These are phyloP conservation scores for Phanerodontia chrysosporium DNA, from an alignment of 768 basidiomycete genomes.

Conservation along the genomic window DNA sequence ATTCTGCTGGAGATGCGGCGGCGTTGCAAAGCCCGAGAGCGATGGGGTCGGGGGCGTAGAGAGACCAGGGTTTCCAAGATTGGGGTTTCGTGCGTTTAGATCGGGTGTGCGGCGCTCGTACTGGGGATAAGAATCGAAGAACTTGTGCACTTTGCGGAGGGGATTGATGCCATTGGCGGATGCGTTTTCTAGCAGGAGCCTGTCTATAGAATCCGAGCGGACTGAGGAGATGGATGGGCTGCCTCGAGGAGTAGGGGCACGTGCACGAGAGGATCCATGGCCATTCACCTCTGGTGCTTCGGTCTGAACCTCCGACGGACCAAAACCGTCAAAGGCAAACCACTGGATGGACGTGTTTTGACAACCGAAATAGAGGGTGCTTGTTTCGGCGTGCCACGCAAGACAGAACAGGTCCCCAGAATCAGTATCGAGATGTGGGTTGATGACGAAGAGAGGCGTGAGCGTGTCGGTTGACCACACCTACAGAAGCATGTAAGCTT, in stretches of 20 bases:
- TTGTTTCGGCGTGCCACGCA: conserved; percentile 64
- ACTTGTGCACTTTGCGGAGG: conserved; percentile 66
- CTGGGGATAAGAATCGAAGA: conserved; percentile 87
- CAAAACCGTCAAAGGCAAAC: conserved; percentile 51
- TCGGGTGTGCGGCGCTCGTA: conserved; percentile 67
- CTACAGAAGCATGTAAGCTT: conserved; percentile 34
- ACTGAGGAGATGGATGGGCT: not conserved
- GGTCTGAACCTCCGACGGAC: not conserved
- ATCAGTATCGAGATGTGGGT: conserved; percentile 73
- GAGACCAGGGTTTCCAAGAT: conserved; percentile 12
- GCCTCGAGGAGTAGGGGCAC: not conserved
- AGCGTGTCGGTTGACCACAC: conserved; percentile 79
- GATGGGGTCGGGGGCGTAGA: conserved; percentile 19
- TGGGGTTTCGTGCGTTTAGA: conserved; percentile 56
- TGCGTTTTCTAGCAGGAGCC: conserved; percentile 11
- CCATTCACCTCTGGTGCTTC: not conserved
- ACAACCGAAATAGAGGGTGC: conserved; percentile 81
- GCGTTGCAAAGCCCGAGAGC: conserved; percentile 3
- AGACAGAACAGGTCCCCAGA: conserved; percentile 88
- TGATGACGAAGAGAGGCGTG: conserved; percentile 62
- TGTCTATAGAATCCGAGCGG: conserved; percentile 10
- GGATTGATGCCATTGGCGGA: conserved; percentile 28
- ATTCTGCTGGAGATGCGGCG: not conserved
- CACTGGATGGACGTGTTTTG: conserved; percentile 93
- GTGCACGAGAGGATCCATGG: not conserved